phyloP scores from a whole-genome alignment of 805 yeast species.

The Candida takata region DNA sequence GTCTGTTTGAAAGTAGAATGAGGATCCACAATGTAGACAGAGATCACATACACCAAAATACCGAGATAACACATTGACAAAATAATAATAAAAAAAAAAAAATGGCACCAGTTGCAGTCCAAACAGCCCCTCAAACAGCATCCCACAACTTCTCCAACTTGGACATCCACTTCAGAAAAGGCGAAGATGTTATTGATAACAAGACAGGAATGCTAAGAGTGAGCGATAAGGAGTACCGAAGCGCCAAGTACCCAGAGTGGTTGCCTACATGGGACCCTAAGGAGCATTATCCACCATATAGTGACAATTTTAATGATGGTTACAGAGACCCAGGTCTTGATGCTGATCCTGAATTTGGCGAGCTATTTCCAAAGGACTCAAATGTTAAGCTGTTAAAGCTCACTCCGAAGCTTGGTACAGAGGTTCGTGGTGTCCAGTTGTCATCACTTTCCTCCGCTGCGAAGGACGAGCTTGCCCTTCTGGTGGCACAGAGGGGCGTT shows the following conservation, averaged over 20 bases:
- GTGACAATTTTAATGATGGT: constrained; percentile 43
- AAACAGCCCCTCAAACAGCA: constrained; percentile 1
- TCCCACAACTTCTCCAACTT: constrained; percentile 12
- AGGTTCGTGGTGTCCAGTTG: constrained; percentile 52
- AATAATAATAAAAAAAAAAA: no score
- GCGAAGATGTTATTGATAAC: constrained; percentile 38
- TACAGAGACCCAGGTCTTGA: constrained; percentile 52
- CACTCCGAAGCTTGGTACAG: constrained; percentile 68
- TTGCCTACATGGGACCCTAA: constrained; percentile 66
- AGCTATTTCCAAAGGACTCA: constrained; percentile 36
- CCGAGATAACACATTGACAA: no score
- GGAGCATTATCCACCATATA: constrained; percentile 42
- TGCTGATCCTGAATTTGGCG: constrained; percentile 53
- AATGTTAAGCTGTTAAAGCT: constrained; percentile 32
- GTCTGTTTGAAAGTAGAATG: no score
- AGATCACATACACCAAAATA: no score
- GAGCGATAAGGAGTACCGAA: constrained; percentile 33
- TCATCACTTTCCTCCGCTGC: constrained; percentile 45
- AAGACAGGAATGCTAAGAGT: constrained; percentile 41
- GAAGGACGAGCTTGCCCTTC: constrained; percentile 63
- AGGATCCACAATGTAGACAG: no score
- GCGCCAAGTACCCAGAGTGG: constrained; percentile 43
- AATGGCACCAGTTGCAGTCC: constrained; percentile 2
- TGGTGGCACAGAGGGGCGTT: constrained; percentile 65
- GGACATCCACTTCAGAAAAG: constrained; percentile 43